Percentiles rank a stretch among this genome's conserved stretches.
Evolutionary conservation across 495 filamentous ascomycete genomes (phyloP).

Genomic region (Podospora appendiculata): DNA sequence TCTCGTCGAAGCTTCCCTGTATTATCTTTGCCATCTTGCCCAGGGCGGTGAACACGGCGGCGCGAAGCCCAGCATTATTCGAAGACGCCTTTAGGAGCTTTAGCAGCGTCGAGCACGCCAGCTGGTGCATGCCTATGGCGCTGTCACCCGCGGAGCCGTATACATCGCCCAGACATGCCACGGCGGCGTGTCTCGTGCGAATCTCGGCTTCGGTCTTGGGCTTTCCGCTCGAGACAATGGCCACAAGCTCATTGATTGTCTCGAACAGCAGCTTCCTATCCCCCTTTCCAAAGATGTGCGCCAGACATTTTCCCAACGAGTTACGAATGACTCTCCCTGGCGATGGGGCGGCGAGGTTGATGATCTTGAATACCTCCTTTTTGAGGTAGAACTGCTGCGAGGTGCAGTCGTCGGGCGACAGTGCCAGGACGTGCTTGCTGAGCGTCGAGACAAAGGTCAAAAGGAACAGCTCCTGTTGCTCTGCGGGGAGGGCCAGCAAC

Average conservation of each 20-base stretch:
- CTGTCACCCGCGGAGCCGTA: constrained; percentile 88
- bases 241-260: constrained; percentile 80
- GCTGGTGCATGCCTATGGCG: constrained; percentile 73
- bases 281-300: constrained; percentile 76
- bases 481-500: constrained; percentile 80
- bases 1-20: constrained; percentile 71
- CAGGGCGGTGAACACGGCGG: constrained; percentile 72
- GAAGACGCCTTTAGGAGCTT: constrained; percentile 75
- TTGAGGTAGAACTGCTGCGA: constrained; percentile 84
- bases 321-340: constrained; percentile 86
- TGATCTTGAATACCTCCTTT: constrained; percentile 81
- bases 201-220: constrained; percentile 61
- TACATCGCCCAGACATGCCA: constrained; percentile 80
- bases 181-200: constrained; percentile 74
- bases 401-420: constrained; percentile 71
- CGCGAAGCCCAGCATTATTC: constrained; percentile 73
- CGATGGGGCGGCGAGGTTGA: constrained; percentile 76
- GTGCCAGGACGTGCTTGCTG: constrained; percentile 64
- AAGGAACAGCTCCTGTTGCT: constrained; percentile 93
- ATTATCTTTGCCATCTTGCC: constrained; percentile 70
- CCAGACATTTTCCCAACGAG: constrained; percentile 76
- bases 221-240: constrained; percentile 69
- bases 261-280: constrained; percentile 91
- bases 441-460: constrained; percentile 82
- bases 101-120: constrained; percentile 62